These are phyloP conservation scores for Penicillium longicatenatum DNA, from an alignment of 495 filamentous ascomycete genomes.

Conservation along the genomic window DNA sequence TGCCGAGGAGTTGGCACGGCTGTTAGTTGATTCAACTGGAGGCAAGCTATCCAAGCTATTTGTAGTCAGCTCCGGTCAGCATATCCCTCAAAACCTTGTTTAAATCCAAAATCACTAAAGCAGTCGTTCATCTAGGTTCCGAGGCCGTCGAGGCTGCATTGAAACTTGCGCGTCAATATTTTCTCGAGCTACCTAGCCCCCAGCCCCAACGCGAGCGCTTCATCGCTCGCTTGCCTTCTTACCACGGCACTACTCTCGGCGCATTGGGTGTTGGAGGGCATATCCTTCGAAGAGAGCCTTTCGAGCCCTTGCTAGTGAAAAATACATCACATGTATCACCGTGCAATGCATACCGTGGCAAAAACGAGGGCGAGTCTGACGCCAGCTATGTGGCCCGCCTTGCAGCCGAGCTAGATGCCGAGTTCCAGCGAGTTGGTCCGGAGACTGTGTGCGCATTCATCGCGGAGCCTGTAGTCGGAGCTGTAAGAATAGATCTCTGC, in stretches of 20 bases:
- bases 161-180: constrained; percentile 66
- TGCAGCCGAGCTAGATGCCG: constrained; percentile 68
- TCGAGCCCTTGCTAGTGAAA: constrained; percentile 62
- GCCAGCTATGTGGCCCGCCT: constrained; percentile 59
- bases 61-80: constrained; percentile 60
- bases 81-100: not conserved
- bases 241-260: constrained; percentile 75
- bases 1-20: constrained; percentile 45
- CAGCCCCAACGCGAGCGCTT: constrained; percentile 56
- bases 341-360: constrained; percentile 67
- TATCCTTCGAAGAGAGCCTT: constrained; percentile 60
- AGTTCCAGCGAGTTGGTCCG: constrained; percentile 71
- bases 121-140: constrained; percentile 48
- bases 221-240: constrained; percentile 69
- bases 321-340: constrained; percentile 68
- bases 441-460: constrained; percentile 76
- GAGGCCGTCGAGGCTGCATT: constrained; percentile 72
- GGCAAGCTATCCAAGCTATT: constrained; percentile 47
- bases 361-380: constrained; percentile 47
- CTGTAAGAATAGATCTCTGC: constrained; percentile 33
- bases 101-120: not conserved
- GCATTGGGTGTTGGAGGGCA: constrained; percentile 66
- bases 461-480: constrained; percentile 69
- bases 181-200: constrained; percentile 51
- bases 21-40: constrained; percentile 50